These are phyloP conservation scores for Triticum dicoccoides DNA, from an alignment of 176 grass and related monocot genomes.

Conservation along the genomic window DNA sequence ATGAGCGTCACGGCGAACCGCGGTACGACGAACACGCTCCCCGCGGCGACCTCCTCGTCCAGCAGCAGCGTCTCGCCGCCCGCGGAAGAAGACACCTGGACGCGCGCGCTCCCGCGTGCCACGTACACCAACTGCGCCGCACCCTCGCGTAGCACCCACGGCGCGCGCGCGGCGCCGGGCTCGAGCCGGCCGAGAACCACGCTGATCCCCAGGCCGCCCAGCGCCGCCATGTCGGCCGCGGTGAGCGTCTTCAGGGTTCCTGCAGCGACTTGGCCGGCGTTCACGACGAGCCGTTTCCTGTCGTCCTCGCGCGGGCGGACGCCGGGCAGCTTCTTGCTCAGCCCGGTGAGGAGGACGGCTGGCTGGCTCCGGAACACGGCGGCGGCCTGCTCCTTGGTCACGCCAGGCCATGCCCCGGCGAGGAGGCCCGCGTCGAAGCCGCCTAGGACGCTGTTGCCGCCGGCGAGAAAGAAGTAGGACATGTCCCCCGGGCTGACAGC, in stretches of 20 bases:
- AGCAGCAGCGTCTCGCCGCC: constrained; percentile 6
- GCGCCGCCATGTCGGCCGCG: neutral
- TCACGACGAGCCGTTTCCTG: constrained; percentile 13
- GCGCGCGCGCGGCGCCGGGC: neutral
- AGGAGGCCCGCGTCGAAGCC: constrained; percentile 10
- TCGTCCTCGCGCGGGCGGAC: constrained; percentile 10
- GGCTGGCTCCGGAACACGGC: constrained; percentile 25
- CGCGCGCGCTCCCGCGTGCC: neutral
- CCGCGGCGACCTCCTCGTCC: constrained; percentile 12
- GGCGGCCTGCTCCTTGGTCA: neutral
- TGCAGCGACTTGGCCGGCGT: neutral
- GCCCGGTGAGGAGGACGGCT: neutral
- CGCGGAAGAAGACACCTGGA: constrained; percentile 1
- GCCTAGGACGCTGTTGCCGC: neutral
- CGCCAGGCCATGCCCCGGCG: neutral
- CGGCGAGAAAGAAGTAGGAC: constrained; percentile 33
- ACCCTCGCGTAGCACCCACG: constrained; percentile 7
- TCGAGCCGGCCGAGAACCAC: constrained; percentile 10
- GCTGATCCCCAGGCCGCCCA: neutral
- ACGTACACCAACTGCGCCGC: constrained; percentile 29
- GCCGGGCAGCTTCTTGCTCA: neutral
- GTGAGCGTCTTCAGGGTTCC: neutral
- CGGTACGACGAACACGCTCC: constrained; percentile 28
- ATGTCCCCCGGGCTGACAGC: neutral
- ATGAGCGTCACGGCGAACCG: constrained; percentile 4